Base-by-base conservation (phyloP, 768 basidiomycete genomes). In the Paxillus rubicundulus region DNA sequence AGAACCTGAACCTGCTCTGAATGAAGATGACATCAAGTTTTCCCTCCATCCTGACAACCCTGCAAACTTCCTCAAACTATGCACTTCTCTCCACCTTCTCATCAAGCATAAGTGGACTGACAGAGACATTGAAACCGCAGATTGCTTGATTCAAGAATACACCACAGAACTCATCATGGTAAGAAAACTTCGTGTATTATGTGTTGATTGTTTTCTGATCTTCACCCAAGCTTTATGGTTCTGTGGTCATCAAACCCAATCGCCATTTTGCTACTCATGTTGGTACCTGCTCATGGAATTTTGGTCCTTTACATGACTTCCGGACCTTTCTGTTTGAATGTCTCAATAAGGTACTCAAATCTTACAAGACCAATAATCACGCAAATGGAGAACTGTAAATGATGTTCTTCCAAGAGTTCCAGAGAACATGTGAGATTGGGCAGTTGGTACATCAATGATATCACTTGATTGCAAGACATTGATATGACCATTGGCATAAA, bases 321-420 rank as follows among this genome's bases (percentile, higher is more conserved):
- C 75, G 72, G 73, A 69, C 61, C 0, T 75, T 74, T 45, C 57
- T 72, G 0, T 70, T 67, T 18, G 74, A 74, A 39, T 53, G 64
- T 0, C 49, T 74, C 1, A 74, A 74, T 53, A 71, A 70, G 30
- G 61, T 73, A 2, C 50, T 74, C 4, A 74, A 74, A 57, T 58
- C 59, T 6, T 72, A 65, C 56, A 67, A 66, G 32, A 71, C 70
- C 0, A 67, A 63, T 36, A 72, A 72, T 36, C 71, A 69, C 38
- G 54, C 30, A 2, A 60, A 65, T 0, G 71, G 70, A 1, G 68
- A 70, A 42, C 54, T 74, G 0, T 65, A 72, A 48, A 47, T 53
- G 0, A 58, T 63, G 0, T 61, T 69, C 52, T 62, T 71, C 36
- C 61, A 1, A 67, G 64, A 21, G 21, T 21, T 21, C 21, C 21